phyloP scores from a whole-genome alignment of 257 asterid species.

The Euphrasia confusa region DNA sequence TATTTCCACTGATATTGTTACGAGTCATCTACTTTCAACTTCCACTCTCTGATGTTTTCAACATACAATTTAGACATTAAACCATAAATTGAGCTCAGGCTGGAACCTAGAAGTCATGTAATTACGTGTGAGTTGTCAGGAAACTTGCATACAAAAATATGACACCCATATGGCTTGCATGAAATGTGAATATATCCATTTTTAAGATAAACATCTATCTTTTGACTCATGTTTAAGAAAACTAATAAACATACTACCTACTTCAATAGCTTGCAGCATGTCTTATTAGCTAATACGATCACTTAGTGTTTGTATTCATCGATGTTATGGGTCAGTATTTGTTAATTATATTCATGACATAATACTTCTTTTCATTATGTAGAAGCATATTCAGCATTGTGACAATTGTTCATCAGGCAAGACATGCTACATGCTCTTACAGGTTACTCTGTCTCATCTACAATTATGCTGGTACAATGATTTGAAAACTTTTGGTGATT shows the following conservation, averaged over 20 bases:
- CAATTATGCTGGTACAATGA: conserved; percentile 13
- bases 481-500: conserved; percentile 12
- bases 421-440: conserved; percentile 80
- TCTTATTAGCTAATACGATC: conserved; percentile 4
- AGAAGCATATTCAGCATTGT: conserved; percentile 84
- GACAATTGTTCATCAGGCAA: conserved; percentile 70
- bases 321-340: conserved; percentile 13
- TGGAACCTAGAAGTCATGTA: conserved; percentile 2
- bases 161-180: conserved; percentile 12
- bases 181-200: conserved; percentile 19
- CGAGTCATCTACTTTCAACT: conserved; percentile 9
- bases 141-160: conserved; percentile 2
- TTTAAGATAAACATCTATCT: conserved; percentile 2
- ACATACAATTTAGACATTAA: conserved; percentile 7
- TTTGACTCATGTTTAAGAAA: conserved; percentile 5
- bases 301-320: conserved; percentile 6
- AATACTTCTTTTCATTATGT: conserved; percentile 26
- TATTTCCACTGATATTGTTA: conserved; percentile 10
- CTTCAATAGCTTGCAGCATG: conserved; percentile 9
- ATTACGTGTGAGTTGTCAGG: conserved; percentile 6
- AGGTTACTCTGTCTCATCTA: conserved; percentile 46
- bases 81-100: conserved; percentile 19
- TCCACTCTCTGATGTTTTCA: conserved; percentile 2
- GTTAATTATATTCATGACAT: conserved; percentile 10
- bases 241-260: conserved; percentile 18